Percentiles rank a stretch among this genome's conserved stretches.
These are phyloP conservation scores for Lentinula sp. DNA, from an alignment of 768 basidiomycete species.

Conservation along the genomic window DNA sequence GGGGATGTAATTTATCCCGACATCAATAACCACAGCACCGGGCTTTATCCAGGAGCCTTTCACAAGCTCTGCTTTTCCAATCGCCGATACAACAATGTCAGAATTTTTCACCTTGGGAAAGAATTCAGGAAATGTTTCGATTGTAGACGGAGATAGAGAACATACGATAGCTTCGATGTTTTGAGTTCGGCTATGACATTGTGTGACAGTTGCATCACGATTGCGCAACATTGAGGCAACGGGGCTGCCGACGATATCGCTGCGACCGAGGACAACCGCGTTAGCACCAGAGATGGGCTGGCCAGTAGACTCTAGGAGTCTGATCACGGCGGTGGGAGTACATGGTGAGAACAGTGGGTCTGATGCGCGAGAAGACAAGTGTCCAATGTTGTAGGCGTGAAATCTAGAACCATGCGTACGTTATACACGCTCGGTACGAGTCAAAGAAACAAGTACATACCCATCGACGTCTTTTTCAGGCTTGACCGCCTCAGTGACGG, in stretches of 20 bases:
- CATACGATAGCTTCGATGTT: conserved; percentile 75
- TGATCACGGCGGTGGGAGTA: conserved; percentile 91
- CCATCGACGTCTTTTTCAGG: conserved; percentile 97
- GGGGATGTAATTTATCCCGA: conserved; percentile 94
- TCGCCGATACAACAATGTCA: conserved; percentile 95
- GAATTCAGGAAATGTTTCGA: conserved; percentile 5
- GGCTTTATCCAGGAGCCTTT: conserved; percentile 94
- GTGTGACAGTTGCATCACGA: conserved; percentile 93
- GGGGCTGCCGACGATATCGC: conserved; percentile 96
- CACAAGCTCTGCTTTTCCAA: conserved; percentile 86
- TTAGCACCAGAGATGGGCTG: conserved; percentile 70
- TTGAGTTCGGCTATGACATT: conserved; percentile 90
- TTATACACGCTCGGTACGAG: not conserved
- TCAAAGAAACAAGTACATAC: conserved; percentile 32
- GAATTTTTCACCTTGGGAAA: conserved; percentile 65
- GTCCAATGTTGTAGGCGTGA: conserved; percentile 97
- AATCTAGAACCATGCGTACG: conserved; percentile 46
- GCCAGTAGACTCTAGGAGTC: conserved; percentile 84
- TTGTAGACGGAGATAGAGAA: conserved; percentile 6
- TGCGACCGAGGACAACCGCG: conserved; percentile 91
- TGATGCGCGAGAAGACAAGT: conserved; percentile 85
- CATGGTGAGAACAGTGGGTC: conserved; percentile 90
- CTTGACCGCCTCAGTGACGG: conserved; percentile 90
- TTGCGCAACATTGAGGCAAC: conserved; percentile 87
- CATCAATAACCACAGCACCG: conserved; percentile 93